Base-by-base conservation (phyloP, 2,329 filamentous ascomycete species). In the Blastomyces parvus region DNA sequence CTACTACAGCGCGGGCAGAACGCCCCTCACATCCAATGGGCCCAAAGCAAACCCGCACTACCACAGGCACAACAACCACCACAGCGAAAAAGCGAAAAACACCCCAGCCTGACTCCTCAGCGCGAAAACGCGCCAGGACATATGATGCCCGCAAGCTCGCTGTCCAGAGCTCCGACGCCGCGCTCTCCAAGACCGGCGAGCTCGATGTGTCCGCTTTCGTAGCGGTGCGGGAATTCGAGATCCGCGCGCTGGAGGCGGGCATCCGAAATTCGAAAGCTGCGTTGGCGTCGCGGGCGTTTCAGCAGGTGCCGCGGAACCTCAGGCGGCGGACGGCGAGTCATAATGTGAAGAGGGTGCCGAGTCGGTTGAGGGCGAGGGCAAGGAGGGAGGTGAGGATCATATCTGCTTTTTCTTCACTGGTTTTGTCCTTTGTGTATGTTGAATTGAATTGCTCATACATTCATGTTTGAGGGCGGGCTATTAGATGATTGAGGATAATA, bases 271-370 rank as follows among this genome's bases (percentile, higher is more conserved):
- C 90, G 57, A 92, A 89, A 74, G 80, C 80, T 67, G 80, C 77
- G 1, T 70, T 85, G 65, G 80, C 84, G 53, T 86, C 85, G 63
- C 84, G 93, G 60, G 92, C 93, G 17, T 97, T 97, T 71, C 94
- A 99, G 75, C 85, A 90, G 69, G 89, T 99, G 5, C 94, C 94
- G 1, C 85, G 91, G 68, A 86, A 88, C 59, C 79, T 99, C 83
- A 83, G 94, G 67, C 83, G 94, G 67, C 83, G 94, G 69, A 96
- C 93, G 0, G 94, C 93, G 25, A 96, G 91, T 74, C 94, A 99
- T 77, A 97, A 99, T 82, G 89, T 89, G 44, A 96, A 93, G 77
- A 85, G 88, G 66, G 88, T 99, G 19, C 94, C 94, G 2, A 88
- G 87, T 72, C 81, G 91, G 66, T 77, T 97, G 71, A 84, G 88